phyloP scores from a whole-genome alignment of 108 stramenopile genomes.

The Discostella pseudostelligera region DNA sequence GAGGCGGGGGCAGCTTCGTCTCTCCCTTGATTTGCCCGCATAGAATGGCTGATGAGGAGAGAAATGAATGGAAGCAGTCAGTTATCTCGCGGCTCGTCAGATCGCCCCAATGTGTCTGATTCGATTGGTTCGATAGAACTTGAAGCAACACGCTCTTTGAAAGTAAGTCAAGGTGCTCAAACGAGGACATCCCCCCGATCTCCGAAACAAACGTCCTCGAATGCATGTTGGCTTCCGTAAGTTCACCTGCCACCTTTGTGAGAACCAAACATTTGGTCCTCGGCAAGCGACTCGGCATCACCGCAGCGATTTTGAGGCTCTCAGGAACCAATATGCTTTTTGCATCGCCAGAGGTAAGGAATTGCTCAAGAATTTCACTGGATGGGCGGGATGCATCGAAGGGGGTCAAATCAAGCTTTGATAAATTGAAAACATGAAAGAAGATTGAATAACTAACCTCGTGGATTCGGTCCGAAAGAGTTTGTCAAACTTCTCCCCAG shows the following conservation, averaged over 20 bases:
- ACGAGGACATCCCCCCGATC: constrained; percentile 62
- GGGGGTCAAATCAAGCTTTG: constrained; percentile 25
- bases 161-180: constrained; percentile 84
- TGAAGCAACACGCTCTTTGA: constrained; percentile 78
- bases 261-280: constrained; percentile 62
- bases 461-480: constrained; percentile 71
- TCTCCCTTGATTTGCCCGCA: constrained; percentile 90
- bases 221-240: constrained; percentile 51
- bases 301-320: constrained; percentile 42
- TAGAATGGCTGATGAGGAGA: constrained; percentile 77
- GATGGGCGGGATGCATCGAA: neutral
- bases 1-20: constrained; percentile 86
- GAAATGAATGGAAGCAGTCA: constrained; percentile 77
- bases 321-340: constrained; percentile 55
- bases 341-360: constrained; percentile 28
- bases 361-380: constrained; percentile 45
- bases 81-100: constrained; percentile 81
- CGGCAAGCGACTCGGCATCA: constrained; percentile 47
- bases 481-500: constrained; percentile 74
- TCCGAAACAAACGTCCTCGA: constrained; percentile 52
- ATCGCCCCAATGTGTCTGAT: constrained; percentile 85
- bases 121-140: constrained; percentile 70
- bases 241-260: constrained; percentile 50
- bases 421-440: constrained; percentile 24
- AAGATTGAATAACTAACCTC: constrained; percentile 35